A percentile compares a stretch with the other conserved stretches of the same genome.
phyloP scores from a whole-genome alignment of 805 yeast species.

The Lipomyces chichibuensis region DNA sequence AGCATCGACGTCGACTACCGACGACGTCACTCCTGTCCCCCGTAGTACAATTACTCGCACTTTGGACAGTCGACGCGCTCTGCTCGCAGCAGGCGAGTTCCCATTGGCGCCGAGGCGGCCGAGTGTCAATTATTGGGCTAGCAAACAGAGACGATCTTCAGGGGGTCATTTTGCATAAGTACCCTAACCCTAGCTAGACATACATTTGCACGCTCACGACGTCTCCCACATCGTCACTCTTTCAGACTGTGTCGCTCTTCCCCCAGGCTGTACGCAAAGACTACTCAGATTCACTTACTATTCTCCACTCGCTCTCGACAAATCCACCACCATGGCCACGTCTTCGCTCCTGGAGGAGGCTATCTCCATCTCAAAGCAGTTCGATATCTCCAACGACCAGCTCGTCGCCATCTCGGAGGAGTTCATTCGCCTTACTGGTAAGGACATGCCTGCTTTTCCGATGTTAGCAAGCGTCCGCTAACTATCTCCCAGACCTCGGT shows the following conservation, averaged over 20 bases:
- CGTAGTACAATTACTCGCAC: background rate
- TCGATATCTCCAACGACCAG: conserved; percentile 22
- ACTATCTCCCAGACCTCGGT: conserved; percentile 40
- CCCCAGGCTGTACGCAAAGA: background rate
- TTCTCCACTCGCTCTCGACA: background rate
- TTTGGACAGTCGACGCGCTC: background rate
- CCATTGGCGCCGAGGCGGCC: background rate
- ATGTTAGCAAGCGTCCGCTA: conserved; percentile 24
- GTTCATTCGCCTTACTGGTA: conserved; percentile 33
- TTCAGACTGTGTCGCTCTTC: background rate
- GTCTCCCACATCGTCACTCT: background rate
- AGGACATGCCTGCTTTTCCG: conserved; percentile 12
- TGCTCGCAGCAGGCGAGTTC: background rate
- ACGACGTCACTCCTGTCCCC: background rate
- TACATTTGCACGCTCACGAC: background rate
- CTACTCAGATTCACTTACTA: background rate
- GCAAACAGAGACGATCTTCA: background rate
- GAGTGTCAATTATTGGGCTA: background rate
- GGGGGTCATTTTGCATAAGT: too few species aligned
- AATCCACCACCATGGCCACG: background rate
- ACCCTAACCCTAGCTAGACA: background rate
- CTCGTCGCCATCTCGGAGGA: conserved; percentile 38
- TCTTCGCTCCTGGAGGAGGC: conserved; percentile 8
- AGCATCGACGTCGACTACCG: background rate
- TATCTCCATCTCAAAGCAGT: conserved; percentile 9